phyloP scores from a whole-genome alignment of 306 rosid genomes.

The Trifolium pratense region DNA sequence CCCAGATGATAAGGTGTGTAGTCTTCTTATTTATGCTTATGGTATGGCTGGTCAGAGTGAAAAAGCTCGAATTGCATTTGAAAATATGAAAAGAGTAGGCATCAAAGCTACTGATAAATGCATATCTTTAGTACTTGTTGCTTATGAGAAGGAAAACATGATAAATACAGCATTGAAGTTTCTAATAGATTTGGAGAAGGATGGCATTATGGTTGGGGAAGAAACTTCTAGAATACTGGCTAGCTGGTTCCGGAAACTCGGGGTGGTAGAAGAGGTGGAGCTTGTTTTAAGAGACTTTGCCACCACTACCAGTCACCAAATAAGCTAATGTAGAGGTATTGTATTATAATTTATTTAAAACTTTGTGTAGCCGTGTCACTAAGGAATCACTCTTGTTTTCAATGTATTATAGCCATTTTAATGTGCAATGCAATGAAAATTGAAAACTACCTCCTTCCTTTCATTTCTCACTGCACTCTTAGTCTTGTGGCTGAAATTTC shows the following conservation, averaged over 20 bases:
- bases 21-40: constrained; percentile 74
- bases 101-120: constrained; percentile 76
- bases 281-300: constrained; percentile 72
- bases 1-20: constrained; percentile 79
- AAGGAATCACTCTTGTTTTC: constrained; percentile 24
- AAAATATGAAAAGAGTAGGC: constrained; percentile 81
- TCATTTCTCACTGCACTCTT: neutral
- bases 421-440: neutral
- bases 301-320: constrained; percentile 45
- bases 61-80: constrained; percentile 66
- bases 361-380: neutral
- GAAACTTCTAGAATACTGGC: constrained; percentile 77
- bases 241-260: constrained; percentile 75
- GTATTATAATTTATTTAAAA: constrained; percentile 32
- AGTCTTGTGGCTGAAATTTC: constrained; percentile 1
- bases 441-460: neutral
- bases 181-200: constrained; percentile 72
- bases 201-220: constrained; percentile 65
- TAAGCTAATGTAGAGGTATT: constrained; percentile 34
- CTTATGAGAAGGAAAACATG: constrained; percentile 74
- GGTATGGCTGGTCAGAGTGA: constrained; percentile 62
- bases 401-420: constrained; percentile 16
- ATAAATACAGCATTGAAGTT: constrained; percentile 65
- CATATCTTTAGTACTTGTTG: constrained; percentile 63
- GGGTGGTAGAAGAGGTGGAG: constrained; percentile 84